Conservation (phyloP, 768 basidiomycete species). For the Psilocybe azurescens region DNA sequence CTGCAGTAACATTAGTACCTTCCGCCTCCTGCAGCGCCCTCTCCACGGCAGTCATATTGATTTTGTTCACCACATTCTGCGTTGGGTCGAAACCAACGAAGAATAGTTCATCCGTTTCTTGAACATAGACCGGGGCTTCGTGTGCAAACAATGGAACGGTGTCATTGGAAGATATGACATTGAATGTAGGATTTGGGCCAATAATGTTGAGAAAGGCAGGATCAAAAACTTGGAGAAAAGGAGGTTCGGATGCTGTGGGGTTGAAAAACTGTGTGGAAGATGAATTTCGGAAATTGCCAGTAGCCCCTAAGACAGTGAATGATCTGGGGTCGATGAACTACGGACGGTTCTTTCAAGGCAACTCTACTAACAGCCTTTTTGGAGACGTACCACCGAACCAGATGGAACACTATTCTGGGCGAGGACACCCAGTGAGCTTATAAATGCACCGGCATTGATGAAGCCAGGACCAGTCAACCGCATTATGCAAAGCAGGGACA, state of each 20-base stretch:
- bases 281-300: not conserved
- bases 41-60: not conserved
- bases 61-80: not conserved
- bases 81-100: not conserved
- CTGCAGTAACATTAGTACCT: not conserved
- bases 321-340: not conserved
- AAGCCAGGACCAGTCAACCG: too few species aligned
- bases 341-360: not conserved
- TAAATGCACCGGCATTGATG: too few species aligned
- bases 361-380: too few species aligned
- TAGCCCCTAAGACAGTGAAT: not conserved
- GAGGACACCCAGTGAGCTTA: too few species aligned
- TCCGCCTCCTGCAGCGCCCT: not conserved
- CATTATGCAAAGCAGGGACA: too few species aligned
- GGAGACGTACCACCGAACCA: too few species aligned
- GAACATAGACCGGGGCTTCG: not conserved
- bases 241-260: not conserved
- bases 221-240: slow-evolving; percentile 1
- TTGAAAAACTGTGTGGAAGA: slow-evolving; percentile 17
- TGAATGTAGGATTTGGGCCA: not conserved
- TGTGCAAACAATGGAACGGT: not conserved
- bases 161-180: not conserved
- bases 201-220: not conserved
- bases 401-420: too few species aligned
- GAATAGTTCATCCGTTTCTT: not conserved